Evolutionary conservation across 2,329 filamentous ascomycete species (phyloP).

Genomic region (Sporothrix humicola): DNA sequence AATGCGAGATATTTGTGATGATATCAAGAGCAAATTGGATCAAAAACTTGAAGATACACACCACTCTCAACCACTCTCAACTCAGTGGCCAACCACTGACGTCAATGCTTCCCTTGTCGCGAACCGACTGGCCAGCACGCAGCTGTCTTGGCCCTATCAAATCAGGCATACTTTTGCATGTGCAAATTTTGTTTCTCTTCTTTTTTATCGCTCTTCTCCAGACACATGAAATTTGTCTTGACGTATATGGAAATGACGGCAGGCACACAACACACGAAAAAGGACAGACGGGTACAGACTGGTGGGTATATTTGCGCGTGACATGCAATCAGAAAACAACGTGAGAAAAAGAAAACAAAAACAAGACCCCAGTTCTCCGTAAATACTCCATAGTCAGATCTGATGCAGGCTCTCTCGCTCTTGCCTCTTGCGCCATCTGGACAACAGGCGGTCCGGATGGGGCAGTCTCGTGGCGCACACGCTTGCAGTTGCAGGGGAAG

Average conservation of each 20-base stretch:
- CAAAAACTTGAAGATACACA: too few species aligned
- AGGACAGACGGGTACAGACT: neutral
- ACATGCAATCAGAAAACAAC: neutral
- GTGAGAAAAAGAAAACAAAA: too few species aligned
- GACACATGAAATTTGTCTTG: neutral
- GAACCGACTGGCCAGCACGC: slow-evolving; percentile 1
- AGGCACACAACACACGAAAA: neutral
- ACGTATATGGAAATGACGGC: neutral
- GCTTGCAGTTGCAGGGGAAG: neutral
- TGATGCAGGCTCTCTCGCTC: neutral
- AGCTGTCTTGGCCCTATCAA: neutral
- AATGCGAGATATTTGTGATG: too few species aligned
- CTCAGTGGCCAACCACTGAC: slow-evolving; percentile 8
- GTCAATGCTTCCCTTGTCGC: slow-evolving; percentile 21
- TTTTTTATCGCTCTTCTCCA: neutral
- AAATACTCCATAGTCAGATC: slow-evolving; percentile 16
- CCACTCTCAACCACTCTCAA: neutral
- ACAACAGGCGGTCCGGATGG: slow-evolving; percentile 6
- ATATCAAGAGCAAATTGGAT: too few species aligned
- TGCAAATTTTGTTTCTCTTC: neutral
- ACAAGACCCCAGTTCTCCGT: neutral
- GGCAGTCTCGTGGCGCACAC: slow-evolving; percentile 12
- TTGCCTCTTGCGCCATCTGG: slow-evolving; percentile 8
- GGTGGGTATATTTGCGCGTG: neutral
- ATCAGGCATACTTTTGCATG: neutral